These are phyloP conservation scores for Musa schizocarpa DNA, from an alignment of 176 grass and related monocot genomes.

Conservation along the genomic window DNA sequence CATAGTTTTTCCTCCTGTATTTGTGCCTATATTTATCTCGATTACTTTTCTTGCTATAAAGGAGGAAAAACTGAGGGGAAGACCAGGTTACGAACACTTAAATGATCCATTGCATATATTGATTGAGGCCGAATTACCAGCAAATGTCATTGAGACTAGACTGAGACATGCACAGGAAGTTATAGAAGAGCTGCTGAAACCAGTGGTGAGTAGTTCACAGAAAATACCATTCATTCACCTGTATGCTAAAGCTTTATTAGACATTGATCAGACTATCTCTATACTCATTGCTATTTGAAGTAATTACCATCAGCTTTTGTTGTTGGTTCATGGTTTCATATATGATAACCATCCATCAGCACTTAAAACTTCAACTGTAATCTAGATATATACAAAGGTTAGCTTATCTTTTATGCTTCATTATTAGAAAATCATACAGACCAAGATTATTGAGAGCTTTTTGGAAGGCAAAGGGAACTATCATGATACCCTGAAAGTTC, in stretches of 20 bases:
- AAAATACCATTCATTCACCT: neutral
- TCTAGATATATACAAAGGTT: too few relatives aligned
- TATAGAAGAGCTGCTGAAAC: conserved; percentile 70
- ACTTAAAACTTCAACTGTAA: too few relatives aligned
- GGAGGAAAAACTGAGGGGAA: conserved; percentile 80
- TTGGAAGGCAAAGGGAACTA: too few relatives aligned
- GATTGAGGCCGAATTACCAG: conserved; percentile 71
- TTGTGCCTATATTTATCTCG: neutral
- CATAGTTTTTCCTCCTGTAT: neutral
- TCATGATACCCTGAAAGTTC: too few relatives aligned
- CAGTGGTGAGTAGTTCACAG: conserved; percentile 33
- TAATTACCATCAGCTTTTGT: too few relatives aligned
- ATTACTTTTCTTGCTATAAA: neutral
- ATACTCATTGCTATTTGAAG: neutral
- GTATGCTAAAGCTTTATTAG: neutral
- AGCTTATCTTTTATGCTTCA: too few relatives aligned
- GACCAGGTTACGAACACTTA: conserved; percentile 72
- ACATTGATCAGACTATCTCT: neutral
- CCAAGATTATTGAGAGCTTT: too few relatives aligned
- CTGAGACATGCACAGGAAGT: conserved; percentile 69
- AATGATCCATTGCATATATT: conserved; percentile 70
- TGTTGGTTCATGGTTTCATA: too few relatives aligned
- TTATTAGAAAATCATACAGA: too few relatives aligned
- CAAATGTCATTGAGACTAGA: conserved; percentile 60
- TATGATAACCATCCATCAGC: too few relatives aligned